phyloP scores from a whole-genome alignment of 2,329 filamentous ascomycete species.

The Lasiodiplodia hormozganensis region DNA sequence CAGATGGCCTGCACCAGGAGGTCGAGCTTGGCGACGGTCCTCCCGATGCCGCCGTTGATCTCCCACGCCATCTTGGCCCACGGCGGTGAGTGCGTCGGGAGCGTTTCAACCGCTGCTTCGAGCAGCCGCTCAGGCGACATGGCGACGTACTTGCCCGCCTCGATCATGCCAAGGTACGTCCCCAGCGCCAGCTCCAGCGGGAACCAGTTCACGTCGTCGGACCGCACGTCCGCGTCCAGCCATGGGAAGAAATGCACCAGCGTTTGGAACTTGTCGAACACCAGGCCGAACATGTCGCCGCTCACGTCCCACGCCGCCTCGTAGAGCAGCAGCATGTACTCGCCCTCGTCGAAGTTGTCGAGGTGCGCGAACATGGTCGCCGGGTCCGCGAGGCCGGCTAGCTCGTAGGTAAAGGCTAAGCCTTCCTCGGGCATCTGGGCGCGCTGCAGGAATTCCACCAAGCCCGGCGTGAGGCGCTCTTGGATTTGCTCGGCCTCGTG shows the following conservation, averaged over 20 bases:
- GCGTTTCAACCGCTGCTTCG: not conserved
- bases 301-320: not conserved
- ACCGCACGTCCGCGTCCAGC: not conserved
- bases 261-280: conserved; percentile 14
- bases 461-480: not conserved
- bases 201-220: conserved; percentile 1
- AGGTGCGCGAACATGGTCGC: conserved; percentile 3
- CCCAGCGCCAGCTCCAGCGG: conserved; percentile 23
- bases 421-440: conserved; percentile 20
- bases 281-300: not conserved
- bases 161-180: conserved; percentile 21
- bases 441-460: conserved; percentile 20
- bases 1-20: conserved; percentile 18
- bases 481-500: not conserved
- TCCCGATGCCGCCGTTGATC: not conserved
- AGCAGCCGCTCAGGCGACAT: not conserved
- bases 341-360: conserved; percentile 6
- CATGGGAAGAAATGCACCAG: not conserved
- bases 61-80: conserved; percentile 18
- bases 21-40: conserved; percentile 9
- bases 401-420: conserved; percentile 17
- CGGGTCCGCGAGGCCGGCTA: conserved; percentile 9
- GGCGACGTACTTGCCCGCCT: conserved; percentile 7
- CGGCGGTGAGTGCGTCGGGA: not conserved
- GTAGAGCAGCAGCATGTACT: conserved; percentile 8